Conservation (phyloP, 140 eudicot genomes). For the Cichorium intybus region DNA sequence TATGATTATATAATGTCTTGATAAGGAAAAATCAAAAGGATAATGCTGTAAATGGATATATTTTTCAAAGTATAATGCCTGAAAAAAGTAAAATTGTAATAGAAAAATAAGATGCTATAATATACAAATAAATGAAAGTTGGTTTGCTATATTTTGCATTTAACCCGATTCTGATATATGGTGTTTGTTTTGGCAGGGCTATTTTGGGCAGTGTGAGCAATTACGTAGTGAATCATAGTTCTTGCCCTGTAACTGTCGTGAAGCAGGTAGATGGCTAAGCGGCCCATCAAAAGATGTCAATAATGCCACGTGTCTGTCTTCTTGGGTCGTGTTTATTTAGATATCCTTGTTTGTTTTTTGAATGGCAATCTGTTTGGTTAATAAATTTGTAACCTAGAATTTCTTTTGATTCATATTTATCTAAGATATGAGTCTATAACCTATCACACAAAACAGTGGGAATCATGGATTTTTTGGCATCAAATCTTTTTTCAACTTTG, state of each 20-base stretch:
- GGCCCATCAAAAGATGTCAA: neutral
- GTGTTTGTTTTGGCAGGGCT: constrained; percentile 46
- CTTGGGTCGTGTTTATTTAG: neutral
- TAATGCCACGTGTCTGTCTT: neutral
- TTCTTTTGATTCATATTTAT: neutral
- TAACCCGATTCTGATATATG: neutral
- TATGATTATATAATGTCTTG: no score
- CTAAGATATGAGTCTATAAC: neutral
- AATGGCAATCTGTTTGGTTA: neutral
- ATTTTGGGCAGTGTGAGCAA: constrained; percentile 93
- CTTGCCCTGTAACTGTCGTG: constrained; percentile 88
- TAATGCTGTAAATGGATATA: no score
- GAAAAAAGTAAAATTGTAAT: no score
- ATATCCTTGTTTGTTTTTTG: neutral
- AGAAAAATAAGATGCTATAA: neutral
- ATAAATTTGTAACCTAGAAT: neutral
- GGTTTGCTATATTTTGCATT: neutral
- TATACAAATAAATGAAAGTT: neutral
- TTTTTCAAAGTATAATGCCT: no score
- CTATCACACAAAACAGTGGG: neutral
- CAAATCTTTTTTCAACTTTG: neutral
- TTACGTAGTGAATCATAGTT: constrained; percentile 61
- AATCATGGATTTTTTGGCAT: neutral
- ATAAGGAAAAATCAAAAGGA: no score
- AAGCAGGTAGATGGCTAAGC: constrained; percentile 29